Evolutionary conservation across 306 rosid genomes (phyloP).

Genomic region (Vigna nakashimae): DNA sequence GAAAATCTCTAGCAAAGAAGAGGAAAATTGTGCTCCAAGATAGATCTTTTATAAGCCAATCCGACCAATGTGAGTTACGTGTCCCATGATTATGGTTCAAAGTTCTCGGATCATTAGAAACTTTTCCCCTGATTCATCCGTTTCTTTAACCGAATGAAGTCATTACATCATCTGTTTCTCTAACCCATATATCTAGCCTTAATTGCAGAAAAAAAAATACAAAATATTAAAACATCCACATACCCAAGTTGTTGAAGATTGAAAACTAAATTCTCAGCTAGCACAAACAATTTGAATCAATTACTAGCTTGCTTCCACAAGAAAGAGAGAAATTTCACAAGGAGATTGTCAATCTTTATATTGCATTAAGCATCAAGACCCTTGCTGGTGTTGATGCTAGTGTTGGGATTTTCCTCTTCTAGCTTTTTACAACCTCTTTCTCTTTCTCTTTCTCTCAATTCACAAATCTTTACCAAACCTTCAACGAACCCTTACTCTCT

Average conservation of each 20-base stretch:
- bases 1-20: neutral
- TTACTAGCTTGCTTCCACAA: neutral
- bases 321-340: conserved; percentile 7
- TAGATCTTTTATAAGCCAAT: conserved; percentile 17
- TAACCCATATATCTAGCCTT: neutral
- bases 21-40: neutral
- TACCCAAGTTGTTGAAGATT: conserved; percentile 25
- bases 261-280: conserved; percentile 24
- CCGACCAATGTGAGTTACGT: neutral
- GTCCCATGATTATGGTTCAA: conserved; percentile 7
- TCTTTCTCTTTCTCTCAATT: too few species aligned
- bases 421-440: too few species aligned
- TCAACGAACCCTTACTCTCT: too few species aligned
- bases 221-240: conserved; percentile 17
- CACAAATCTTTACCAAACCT: too few species aligned
- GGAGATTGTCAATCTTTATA: neutral
- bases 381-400: too few species aligned
- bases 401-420: too few species aligned
- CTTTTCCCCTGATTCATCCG: neutral
- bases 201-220: conserved; percentile 26
- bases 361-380: neutral
- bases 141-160: neutral
- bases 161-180: neutral
- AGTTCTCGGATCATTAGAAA: neutral
- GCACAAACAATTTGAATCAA: conserved; percentile 28